Evolutionary conservation across 2,329 filamentous ascomycete species (phyloP), one percentile per base, ranked within the genome.

Genomic region (Trichoderma sp.): DNA sequence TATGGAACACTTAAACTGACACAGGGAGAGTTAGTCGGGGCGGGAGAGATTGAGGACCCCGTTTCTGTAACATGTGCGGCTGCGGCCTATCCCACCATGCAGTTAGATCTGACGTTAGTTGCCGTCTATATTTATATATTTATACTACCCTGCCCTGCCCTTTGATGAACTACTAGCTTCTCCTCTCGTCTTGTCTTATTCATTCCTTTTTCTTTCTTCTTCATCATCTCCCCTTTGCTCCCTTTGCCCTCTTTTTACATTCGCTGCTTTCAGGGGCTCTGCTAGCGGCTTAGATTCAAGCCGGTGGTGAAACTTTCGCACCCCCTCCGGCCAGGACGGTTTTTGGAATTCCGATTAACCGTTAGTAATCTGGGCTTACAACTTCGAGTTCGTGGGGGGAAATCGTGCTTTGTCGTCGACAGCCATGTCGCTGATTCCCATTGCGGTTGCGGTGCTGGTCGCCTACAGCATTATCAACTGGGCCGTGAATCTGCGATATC

Each of bases 401-500:
- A 12, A 9, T 23, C 47, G 47, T 53, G 43, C 9, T 9, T 20
- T 3, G 43, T 53, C 4, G 43, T 50, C 47, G 32, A 23, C 36
- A 57, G 13, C 23, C 43, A 78, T 83, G 74, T 81, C 81, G 20
- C 78, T 81, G 3, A 28, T 84, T 20, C 73, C 81, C 64, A 71
- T 81, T 36, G 75, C 83, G 34, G 66, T 80, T 15, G 80, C 76
- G 67, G 79, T 78, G 6, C 76, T 77, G n/a, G 53, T 81, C 53
- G 78, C 74, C 28, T 85, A 83, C 68, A 74, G 72, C 47, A 64
- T 80, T 23, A 82, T 80, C 74, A 74, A 74, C 6, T 75, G 76
- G 34, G 55, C 81, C 39, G 75, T 77, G 2, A 79, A 81, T n/a
- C 75, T 88, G 61, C 77, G 75, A 53, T 77, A 75, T 66, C 87